Evolutionary conservation across 2,329 filamentous ascomycete genomes (phyloP).

Genomic region (Aspergillus quadricinctus): DNA sequence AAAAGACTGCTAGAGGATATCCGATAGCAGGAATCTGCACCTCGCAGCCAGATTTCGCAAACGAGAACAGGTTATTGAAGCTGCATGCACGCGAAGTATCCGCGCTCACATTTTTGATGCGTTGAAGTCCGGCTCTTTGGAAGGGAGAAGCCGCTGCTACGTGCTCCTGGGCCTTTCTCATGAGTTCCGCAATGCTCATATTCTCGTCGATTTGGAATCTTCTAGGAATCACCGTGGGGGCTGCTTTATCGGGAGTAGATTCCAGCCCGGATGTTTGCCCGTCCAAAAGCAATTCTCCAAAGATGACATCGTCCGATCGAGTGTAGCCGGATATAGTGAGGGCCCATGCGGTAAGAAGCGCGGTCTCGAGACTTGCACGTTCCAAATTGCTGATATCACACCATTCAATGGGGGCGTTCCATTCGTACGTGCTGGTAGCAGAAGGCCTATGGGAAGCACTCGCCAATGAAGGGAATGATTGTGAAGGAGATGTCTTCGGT

Average conservation of each 20-base stretch:
- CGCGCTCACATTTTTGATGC: constrained; percentile 51
- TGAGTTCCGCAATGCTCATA: constrained; percentile 42
- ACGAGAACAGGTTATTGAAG: constrained; percentile 38
- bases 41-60: constrained; percentile 13
- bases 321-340: constrained; percentile 36
- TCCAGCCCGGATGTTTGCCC: constrained; percentile 25
- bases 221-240: constrained; percentile 40
- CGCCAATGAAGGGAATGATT: constrained; percentile 7
- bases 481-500: constrained; percentile 1
- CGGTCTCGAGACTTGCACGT: constrained; percentile 18
- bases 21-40: not conserved
- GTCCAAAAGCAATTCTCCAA: constrained; percentile 42
- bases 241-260: constrained; percentile 36
- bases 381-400: constrained; percentile 10
- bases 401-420: constrained; percentile 4
- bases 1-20: constrained; percentile 10
- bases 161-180: constrained; percentile 51
- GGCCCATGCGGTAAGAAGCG: constrained; percentile 41
- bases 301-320: constrained; percentile 37
- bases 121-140: constrained; percentile 45
- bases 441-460: constrained; percentile 6
- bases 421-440: constrained; percentile 6
- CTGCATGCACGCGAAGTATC: constrained; percentile 38
- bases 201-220: constrained; percentile 29
- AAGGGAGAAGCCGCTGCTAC: constrained; percentile 57